Conservation (phyloP, 257 asterid species). For the Thymus quinquecostatus region DNA sequence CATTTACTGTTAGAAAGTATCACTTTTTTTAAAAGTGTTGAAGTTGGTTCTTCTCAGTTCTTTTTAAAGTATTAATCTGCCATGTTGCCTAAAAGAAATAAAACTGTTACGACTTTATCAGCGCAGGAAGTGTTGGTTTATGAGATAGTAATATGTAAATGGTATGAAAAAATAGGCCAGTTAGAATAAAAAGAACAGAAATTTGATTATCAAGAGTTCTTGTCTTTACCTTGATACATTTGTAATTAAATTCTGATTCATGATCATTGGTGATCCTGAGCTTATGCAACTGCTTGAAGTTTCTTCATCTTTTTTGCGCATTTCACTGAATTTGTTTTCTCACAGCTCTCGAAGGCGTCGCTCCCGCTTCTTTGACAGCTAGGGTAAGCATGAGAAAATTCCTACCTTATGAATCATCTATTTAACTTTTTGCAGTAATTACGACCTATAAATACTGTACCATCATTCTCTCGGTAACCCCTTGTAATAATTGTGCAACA, state of each 20-base stretch:
- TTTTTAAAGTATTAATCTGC: constrained; percentile 9
- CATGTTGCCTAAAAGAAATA: not conserved
- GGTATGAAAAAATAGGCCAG: not conserved
- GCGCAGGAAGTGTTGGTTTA: not conserved
- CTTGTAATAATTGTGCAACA: constrained; percentile 26
- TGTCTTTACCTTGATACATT: not conserved
- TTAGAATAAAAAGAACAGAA: not conserved
- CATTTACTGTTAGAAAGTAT: constrained; percentile 1
- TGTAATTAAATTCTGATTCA: not conserved
- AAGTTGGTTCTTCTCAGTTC: constrained; percentile 8
- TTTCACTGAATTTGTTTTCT: constrained; percentile 29
- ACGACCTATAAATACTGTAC: not conserved
- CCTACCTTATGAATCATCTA: constrained; percentile 7
- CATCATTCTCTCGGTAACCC: constrained; percentile 4
- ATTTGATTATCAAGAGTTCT: not conserved
- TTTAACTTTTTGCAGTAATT: not conserved
- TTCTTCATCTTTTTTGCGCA: constrained; percentile 16
- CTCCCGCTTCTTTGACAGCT: constrained; percentile 73
- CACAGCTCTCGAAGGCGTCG: constrained; percentile 71
- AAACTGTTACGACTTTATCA: not conserved
- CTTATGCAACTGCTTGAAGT: not conserved
- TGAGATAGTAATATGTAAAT: not conserved
- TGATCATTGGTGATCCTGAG: not conserved
- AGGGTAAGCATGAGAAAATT: constrained; percentile 46
- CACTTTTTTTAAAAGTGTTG: constrained; percentile 1